Percentiles rank a stretch among this genome's conserved stretches.
phyloP scores from a whole-genome alignment of 495 filamentous ascomycete species.

The Penicillium turbatum region DNA sequence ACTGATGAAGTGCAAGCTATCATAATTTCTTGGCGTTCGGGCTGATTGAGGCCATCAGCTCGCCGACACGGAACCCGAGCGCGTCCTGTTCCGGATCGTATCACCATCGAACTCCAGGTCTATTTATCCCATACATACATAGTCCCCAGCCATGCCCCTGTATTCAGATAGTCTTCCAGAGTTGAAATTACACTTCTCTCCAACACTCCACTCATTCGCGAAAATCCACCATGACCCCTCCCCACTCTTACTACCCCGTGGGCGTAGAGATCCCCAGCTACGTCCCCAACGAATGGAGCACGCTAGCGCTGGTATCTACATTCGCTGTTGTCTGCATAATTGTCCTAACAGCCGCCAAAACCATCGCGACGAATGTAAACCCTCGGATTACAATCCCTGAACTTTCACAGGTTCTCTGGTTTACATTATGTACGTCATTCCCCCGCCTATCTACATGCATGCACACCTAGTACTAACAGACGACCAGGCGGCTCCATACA shows the following conservation, averaged over 20 bases:
- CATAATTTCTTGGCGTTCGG: too few species aligned
- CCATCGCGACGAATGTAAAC: conserved; percentile 33
- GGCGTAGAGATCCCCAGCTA: conserved; percentile 52
- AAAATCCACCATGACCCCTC: not conserved
- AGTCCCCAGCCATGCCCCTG: not conserved
- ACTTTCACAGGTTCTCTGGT: conserved; percentile 51
- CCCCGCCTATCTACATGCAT: not conserved
- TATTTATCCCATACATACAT: too few species aligned
- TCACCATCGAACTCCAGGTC: not conserved
- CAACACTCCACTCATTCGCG: not conserved
- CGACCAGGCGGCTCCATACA: conserved; percentile 58
- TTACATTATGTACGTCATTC: conserved; percentile 39
- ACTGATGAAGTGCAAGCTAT: too few species aligned
- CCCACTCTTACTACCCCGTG: conserved; percentile 62
- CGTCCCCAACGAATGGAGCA: conserved; percentile 46
- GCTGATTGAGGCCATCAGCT: not conserved
- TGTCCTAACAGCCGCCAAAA: conserved; percentile 42
- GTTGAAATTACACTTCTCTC: not conserved
- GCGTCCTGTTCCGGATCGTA: not conserved
- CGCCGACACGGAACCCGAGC: not conserved
- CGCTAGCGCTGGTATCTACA: conserved; percentile 39
- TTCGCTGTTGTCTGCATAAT: conserved; percentile 44
- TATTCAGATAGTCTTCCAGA: not conserved
- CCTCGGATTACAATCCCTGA: conserved; percentile 41
- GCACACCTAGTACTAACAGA: not conserved